Evolutionary conservation across 768 basidiomycete genomes (phyloP).

Genomic region (Hericium erinaceus): DNA sequence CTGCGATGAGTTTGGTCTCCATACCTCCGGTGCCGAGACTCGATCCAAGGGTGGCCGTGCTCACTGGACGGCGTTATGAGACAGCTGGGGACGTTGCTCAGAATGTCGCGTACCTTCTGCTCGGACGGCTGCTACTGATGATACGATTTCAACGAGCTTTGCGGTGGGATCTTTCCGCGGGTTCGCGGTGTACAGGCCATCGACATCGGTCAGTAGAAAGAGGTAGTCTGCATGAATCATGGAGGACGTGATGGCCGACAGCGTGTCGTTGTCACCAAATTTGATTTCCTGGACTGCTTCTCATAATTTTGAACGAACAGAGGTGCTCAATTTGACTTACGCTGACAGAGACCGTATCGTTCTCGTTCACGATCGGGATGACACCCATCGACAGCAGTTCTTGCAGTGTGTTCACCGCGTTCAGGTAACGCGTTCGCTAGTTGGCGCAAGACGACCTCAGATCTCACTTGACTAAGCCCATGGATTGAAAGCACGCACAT

Average conservation of each 20-base stretch:
- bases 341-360: conserved; percentile 96
- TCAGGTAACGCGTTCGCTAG: conserved; percentile 89
- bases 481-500: conserved; percentile 43
- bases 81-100: not conserved
- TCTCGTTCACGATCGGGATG: conserved; percentile 97
- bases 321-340: conserved; percentile 36
- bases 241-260: conserved; percentile 93
- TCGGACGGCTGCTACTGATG: conserved; percentile 75
- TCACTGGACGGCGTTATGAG: conserved; percentile 43
- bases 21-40: conserved; percentile 95
- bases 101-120: conserved; percentile 48
- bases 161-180: conserved; percentile 85
- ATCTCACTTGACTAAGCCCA: not conserved
- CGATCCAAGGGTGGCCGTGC: conserved; percentile 86
- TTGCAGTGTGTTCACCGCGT: conserved; percentile 92
- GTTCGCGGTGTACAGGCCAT: conserved; percentile 91
- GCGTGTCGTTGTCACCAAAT: conserved; percentile 98
- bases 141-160: conserved; percentile 70
- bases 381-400: conserved; percentile 91
- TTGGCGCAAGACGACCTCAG: conserved; percentile 6
- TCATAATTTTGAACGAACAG: not conserved
- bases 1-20: conserved; percentile 98
- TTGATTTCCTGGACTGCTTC: conserved; percentile 78
- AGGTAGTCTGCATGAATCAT: conserved; percentile 99
- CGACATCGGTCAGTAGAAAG: conserved; percentile 93